Conservation (phyloP, 2,329 filamentous ascomycete genomes). For the Claviceps digitariae region DNA sequence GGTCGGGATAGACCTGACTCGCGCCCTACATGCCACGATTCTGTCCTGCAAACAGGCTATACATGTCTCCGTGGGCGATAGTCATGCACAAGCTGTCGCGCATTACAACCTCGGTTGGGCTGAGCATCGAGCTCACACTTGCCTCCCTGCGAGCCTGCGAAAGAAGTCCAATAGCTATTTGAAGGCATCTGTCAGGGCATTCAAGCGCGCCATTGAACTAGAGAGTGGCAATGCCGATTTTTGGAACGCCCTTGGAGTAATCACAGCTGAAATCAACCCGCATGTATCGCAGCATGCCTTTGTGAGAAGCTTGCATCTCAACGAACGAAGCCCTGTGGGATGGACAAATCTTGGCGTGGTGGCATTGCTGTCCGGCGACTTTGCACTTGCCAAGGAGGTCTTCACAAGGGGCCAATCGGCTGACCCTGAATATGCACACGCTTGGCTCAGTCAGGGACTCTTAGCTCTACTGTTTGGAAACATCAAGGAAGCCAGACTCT, state of each 20-base stretch:
- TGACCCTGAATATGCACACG: constrained; percentile 84
- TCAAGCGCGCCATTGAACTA: constrained; percentile 90
- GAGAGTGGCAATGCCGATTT: constrained; percentile 92
- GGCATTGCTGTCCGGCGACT: constrained; percentile 72
- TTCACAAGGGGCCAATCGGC: constrained; percentile 87
- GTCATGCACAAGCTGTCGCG: constrained; percentile 84
- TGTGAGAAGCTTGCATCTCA: constrained; percentile 80
- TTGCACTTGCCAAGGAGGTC: constrained; percentile 73
- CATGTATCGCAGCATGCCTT: constrained; percentile 88
- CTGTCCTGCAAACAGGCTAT: constrained; percentile 82
- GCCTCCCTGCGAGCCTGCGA: constrained; percentile 36
- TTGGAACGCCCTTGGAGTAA: constrained; percentile 91
- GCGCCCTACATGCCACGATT: constrained; percentile 58
- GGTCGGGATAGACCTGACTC: constrained; percentile 36
- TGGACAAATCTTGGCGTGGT: constrained; percentile 90
- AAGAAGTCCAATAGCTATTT: constrained; percentile 56
- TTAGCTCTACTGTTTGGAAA: constrained; percentile 69
- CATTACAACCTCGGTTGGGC: constrained; percentile 97
- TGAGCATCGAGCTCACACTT: constrained; percentile 68
- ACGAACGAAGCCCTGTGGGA: constrained; percentile 68
- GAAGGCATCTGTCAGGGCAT: constrained; percentile 72
- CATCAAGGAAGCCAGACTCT: constrained; percentile 58
- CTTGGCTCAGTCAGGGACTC: constrained; percentile 87
- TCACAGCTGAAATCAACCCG: constrained; percentile 73
- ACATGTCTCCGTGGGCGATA: constrained; percentile 54